phyloP scores from a whole-genome alignment of 2,329 filamentous ascomycete genomes.

The Aspergillus floridensis region DNA sequence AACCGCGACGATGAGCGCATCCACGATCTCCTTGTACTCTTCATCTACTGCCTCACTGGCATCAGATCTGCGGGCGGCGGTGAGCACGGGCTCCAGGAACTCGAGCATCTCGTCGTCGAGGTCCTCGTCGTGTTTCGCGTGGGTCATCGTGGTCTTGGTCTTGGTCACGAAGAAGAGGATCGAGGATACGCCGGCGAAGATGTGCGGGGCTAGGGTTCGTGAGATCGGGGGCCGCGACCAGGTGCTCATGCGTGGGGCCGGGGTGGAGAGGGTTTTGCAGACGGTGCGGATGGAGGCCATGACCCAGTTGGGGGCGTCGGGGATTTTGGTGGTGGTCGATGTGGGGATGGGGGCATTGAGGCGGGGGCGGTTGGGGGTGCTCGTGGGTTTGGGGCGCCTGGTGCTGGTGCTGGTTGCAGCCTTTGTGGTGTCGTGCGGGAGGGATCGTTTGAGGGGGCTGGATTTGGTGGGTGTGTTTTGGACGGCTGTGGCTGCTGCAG shows the following conservation, averaged over 20 bases:
- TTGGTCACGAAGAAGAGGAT: slow-evolving; percentile 50
- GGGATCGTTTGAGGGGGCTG: slow-evolving; percentile 34
- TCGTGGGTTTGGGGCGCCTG: slow-evolving; percentile 15
- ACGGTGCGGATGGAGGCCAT: slow-evolving; percentile 65
- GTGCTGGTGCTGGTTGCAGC: slow-evolving; percentile 19
- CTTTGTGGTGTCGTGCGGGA: slow-evolving; percentile 18
- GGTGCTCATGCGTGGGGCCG: slow-evolving; percentile 38
- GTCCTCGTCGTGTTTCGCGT: slow-evolving; percentile 45
- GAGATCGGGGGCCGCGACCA: slow-evolving; percentile 40
- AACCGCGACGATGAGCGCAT: slow-evolving; percentile 41
- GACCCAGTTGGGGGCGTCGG: slow-evolving; percentile 62
- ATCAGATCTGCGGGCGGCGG: slow-evolving; percentile 11
- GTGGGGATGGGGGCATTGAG: slow-evolving; percentile 18
- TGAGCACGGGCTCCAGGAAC: slow-evolving; percentile 39
- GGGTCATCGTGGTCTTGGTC: slow-evolving; percentile 38
- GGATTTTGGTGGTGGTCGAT: slow-evolving; percentile 32
- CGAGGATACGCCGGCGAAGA: slow-evolving; percentile 68
- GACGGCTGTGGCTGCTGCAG: slow-evolving; percentile 27
- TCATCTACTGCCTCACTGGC: slow-evolving; percentile 50
- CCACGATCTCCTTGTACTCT: slow-evolving; percentile 40
- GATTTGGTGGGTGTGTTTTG: slow-evolving; percentile 48
- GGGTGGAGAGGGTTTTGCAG: slow-evolving; percentile 60
- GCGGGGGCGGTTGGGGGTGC: slow-evolving; percentile 2
- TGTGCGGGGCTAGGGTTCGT: slow-evolving; percentile 62
- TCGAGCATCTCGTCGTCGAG: slow-evolving; percentile 39